Conservation (phyloP, 208 protist species). For the Trichomonas tenax region DNA sequence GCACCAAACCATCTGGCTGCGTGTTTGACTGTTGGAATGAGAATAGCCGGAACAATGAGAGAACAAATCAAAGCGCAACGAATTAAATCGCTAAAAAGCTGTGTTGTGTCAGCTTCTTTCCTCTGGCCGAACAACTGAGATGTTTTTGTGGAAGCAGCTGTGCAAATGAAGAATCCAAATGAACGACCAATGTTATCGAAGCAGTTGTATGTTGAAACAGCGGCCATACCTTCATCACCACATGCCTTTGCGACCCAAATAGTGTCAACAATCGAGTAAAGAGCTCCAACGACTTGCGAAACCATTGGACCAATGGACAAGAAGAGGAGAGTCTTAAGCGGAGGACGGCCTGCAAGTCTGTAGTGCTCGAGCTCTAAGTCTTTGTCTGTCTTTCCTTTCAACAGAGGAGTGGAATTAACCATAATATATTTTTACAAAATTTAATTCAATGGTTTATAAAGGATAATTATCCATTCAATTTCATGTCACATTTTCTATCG, state of each 20-base stretch:
- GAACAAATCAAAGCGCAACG: not conserved
- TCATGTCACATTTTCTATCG: too few relatives aligned
- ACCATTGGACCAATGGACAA: not conserved
- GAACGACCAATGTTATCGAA: not conserved
- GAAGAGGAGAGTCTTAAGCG: not conserved
- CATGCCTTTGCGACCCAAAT: not conserved
- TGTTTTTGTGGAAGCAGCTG: not conserved
- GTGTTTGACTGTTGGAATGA: not conserved
- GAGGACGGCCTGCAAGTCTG: not conserved
- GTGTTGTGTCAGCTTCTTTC: not conserved
- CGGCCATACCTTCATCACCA: not conserved
- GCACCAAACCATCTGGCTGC: conserved; percentile 1
- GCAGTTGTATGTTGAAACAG: not conserved
- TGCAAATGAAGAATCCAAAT: not conserved
- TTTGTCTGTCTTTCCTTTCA: not conserved
- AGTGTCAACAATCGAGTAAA: not conserved
- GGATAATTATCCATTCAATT: too few relatives aligned
- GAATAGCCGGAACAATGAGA: not conserved
- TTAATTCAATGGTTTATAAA: too few relatives aligned
- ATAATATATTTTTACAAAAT: not conserved
- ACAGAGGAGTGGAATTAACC: not conserved
- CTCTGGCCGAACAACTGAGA: not conserved
- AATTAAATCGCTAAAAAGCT: not conserved
- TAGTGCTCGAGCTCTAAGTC: not conserved
- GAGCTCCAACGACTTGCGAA: not conserved